A percentile compares a stretch with the other conserved stretches of the same genome.
These are phyloP conservation scores for Ceriops zippeliana DNA, from an alignment of 345 rosid species.

Conservation along the genomic window DNA sequence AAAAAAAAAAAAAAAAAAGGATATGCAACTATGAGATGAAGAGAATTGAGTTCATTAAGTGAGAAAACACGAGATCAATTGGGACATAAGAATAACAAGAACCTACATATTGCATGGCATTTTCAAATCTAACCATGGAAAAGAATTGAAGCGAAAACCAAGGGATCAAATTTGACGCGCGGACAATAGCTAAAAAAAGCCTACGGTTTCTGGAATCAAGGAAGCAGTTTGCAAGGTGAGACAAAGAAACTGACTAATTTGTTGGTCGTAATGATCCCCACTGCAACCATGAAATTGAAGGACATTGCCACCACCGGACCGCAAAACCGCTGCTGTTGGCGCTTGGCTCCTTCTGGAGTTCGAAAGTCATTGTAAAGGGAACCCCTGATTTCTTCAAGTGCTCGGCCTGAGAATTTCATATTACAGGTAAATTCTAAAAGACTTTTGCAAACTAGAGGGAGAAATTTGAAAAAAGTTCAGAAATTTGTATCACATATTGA, in stretches of 20 bases:
- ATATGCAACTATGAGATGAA: too few species aligned
- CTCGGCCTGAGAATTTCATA: constrained; percentile 46
- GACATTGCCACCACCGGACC: constrained; percentile 84
- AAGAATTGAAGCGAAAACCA: too few species aligned
- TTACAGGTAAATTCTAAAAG: background rate
- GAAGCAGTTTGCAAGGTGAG: background rate
- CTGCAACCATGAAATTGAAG: constrained; percentile 84
- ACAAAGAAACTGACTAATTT: constrained; percentile 47
- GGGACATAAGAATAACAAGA: too few species aligned
- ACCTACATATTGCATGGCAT: too few species aligned
- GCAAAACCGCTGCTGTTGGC: constrained; percentile 76
- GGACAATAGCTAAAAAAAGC: too few species aligned
- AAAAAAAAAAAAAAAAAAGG: too few species aligned
- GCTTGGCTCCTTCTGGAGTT: constrained; percentile 83
- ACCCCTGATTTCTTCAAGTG: constrained; percentile 83
- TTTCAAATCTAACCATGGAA: too few species aligned
- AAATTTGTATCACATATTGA: background rate
- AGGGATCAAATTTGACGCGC: too few species aligned
- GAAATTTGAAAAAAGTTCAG: background rate
- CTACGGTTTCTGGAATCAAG: background rate
- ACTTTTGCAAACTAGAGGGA: background rate
- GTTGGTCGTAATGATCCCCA: constrained; percentile 79
- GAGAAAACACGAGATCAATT: too few species aligned
- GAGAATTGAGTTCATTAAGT: too few species aligned
- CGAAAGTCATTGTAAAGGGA: constrained; percentile 75